phyloP scores from a whole-genome alignment of 148 eudicot species.

The Bassia scoparia region DNA sequence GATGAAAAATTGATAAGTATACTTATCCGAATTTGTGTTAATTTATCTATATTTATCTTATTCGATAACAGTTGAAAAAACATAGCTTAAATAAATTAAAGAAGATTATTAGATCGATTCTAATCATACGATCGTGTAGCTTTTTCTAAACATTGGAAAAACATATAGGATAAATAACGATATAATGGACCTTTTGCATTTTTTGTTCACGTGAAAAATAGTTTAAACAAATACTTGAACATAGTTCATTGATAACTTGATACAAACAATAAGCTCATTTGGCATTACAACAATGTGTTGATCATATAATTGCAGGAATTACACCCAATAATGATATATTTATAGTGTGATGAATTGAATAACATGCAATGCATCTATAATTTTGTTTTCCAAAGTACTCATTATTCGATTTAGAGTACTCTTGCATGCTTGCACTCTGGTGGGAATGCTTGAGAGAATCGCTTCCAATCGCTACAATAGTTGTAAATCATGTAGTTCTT shows the following conservation, averaged over 20 bases:
- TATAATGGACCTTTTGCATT: too few relatives aligned
- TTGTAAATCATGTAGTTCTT: constrained; percentile 44
- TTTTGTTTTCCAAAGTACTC: background rate
- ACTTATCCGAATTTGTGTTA: too few relatives aligned
- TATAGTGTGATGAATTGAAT: background rate
- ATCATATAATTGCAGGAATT: background rate
- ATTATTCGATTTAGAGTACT: background rate
- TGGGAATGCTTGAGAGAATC: constrained; percentile 45
- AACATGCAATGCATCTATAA: background rate
- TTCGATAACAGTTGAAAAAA: too few relatives aligned
- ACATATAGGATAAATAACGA: too few relatives aligned
- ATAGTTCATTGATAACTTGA: background rate
- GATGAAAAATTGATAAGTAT: too few relatives aligned
- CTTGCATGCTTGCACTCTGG: constrained; percentile 30
- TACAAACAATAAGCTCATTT: background rate
- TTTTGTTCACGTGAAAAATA: too few relatives aligned
- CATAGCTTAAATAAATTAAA: too few relatives aligned
- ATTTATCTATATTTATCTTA: too few relatives aligned
- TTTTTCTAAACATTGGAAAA: too few relatives aligned
- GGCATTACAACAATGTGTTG: background rate
- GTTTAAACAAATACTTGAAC: background rate
- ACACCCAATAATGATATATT: background rate
- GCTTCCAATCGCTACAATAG: constrained; percentile 39
- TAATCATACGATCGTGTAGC: too few relatives aligned
- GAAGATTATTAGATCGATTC: too few relatives aligned